Conservation (phyloP, 202 grass and related monocot species). For the Sporobolus alterniflorus region DNA sequence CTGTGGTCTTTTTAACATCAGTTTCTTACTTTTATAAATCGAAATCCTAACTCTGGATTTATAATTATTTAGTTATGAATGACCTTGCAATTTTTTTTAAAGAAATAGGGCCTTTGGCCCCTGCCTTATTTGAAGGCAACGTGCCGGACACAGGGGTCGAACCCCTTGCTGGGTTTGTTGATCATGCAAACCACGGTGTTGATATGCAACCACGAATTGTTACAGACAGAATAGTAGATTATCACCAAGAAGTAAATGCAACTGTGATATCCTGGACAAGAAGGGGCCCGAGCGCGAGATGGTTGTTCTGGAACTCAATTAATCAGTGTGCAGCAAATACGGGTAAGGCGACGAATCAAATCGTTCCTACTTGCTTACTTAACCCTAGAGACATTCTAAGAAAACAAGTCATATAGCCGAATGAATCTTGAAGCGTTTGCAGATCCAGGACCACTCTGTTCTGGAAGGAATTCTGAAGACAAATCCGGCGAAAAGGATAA, state of each 20-base stretch:
- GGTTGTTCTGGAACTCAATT: neutral
- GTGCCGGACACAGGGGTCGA: too few relatives aligned
- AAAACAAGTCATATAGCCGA: neutral
- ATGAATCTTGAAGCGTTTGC: neutral
- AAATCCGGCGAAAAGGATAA: neutral
- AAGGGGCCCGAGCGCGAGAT: neutral
- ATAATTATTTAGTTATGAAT: too few relatives aligned
- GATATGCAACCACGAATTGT: too few relatives aligned
- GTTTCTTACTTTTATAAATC: too few relatives aligned
- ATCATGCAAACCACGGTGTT: too few relatives aligned
- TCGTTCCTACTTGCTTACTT: neutral
- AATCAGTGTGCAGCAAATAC: neutral
- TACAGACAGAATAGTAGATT: neutral
- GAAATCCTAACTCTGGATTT: too few relatives aligned
- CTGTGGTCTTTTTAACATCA: too few relatives aligned
- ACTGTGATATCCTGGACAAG: neutral
- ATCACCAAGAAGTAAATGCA: neutral
- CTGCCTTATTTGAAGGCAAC: too few relatives aligned
- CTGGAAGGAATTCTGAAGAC: neutral
- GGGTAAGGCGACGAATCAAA: neutral
- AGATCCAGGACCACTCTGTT: neutral
- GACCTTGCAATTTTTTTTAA: too few relatives aligned
- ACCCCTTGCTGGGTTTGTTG: too few relatives aligned
- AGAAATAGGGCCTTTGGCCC: too few relatives aligned
- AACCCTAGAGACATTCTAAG: neutral